These are phyloP conservation scores for Fraxinus floribunda DNA, from an alignment of 305 asterid species.

Conservation along the genomic window DNA sequence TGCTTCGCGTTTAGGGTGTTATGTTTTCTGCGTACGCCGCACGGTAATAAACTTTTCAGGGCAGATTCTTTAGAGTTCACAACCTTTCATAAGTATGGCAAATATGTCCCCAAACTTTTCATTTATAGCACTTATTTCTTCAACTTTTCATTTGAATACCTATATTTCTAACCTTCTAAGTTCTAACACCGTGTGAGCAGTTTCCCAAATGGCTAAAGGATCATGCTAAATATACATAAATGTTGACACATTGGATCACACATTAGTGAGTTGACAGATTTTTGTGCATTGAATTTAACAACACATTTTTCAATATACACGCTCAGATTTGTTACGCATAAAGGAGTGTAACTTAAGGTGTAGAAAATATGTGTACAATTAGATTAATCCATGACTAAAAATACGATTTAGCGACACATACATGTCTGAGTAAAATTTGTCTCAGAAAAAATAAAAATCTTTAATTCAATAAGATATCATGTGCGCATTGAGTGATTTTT, in stretches of 20 bases:
- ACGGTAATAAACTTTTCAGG: not conserved
- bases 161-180: not conserved
- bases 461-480: not conserved
- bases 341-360: not conserved
- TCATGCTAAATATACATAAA: not conserved
- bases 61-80: not conserved
- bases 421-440: not conserved
- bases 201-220: not conserved
- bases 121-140: not conserved
- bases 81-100: not conserved
- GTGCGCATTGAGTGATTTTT: not conserved
- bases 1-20: not conserved
- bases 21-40: not conserved
- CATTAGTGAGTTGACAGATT: not conserved
- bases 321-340: not conserved
- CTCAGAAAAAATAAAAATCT: not conserved
- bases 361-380: not conserved
- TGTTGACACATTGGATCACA: not conserved
- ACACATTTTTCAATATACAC: not conserved
- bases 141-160: not conserved
- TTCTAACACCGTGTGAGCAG: not conserved
- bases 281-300: not conserved
- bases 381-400: not conserved
- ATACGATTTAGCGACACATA: not conserved
- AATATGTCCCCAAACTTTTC: not conserved